Conservation (phyloP, 148 eudicot species). For the Rhododendron ovatum region DNA sequence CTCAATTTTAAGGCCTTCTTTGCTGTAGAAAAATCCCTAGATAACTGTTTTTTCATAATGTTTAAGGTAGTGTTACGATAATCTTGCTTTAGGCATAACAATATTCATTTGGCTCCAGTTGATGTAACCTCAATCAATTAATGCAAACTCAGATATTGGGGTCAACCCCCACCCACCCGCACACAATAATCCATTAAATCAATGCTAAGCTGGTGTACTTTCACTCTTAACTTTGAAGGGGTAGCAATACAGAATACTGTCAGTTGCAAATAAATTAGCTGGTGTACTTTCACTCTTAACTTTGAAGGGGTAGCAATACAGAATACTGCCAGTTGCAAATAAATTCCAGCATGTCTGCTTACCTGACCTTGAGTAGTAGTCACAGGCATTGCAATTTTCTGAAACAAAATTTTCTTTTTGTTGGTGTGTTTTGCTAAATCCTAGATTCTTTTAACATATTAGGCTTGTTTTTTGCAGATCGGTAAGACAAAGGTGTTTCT, state of each 20-base stretch:
- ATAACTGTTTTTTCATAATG: neutral
- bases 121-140: neutral
- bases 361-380: neutral
- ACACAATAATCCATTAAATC: neutral
- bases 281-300: neutral
- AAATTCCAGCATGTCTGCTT: neutral
- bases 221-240: neutral
- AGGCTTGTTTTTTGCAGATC: slow-evolving; percentile 49
- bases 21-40: neutral
- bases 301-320: neutral
- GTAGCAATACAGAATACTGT: neutral
- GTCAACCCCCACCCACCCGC: neutral
- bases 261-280: neutral
- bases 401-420: neutral
- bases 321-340: neutral
- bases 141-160: neutral
- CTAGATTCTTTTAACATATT: slow-evolving; percentile 2
- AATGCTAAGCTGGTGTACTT: neutral
- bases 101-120: neutral
- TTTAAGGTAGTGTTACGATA: neutral
- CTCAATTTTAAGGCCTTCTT: neutral
- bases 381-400: neutral
- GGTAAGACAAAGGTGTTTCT: slow-evolving; percentile 97
- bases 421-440: neutral
- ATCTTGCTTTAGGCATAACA: neutral